Evolutionary conservation across 2,329 filamentous ascomycete genomes (phyloP).

Genomic region (Colletotrichum trifolii): DNA sequence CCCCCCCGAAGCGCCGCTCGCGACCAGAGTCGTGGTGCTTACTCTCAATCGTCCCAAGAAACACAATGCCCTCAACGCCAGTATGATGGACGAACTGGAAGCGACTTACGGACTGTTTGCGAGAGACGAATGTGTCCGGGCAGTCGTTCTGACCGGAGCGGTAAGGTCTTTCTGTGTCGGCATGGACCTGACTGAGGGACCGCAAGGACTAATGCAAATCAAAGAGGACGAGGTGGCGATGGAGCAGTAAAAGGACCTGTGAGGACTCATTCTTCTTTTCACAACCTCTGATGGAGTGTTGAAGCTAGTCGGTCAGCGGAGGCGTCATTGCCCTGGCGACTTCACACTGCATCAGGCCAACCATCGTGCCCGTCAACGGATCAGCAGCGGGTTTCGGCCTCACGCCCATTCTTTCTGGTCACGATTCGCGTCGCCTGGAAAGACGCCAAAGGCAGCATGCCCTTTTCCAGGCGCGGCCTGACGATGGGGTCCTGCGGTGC

Average conservation of each 20-base stretch:
- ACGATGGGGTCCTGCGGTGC: constrained; percentile 37
- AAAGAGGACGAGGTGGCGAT: background rate
- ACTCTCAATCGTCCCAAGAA: constrained; percentile 3
- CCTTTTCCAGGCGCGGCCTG: constrained; percentile 35
- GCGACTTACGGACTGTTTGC: background rate
- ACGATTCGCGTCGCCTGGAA: constrained; percentile 28
- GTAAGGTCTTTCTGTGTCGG: constrained; percentile 19
- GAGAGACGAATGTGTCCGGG: constrained; percentile 2
- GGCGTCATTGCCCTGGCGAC: constrained; percentile 21
- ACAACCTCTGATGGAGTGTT: no score
- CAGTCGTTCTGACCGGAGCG: constrained; percentile 16
- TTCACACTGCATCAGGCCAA: constrained; percentile 36
- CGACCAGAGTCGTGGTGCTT: constrained; percentile 13
- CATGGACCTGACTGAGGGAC: constrained; percentile 1
- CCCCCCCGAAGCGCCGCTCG: constrained; percentile 7
- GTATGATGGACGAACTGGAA: constrained; percentile 25
- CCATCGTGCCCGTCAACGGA: constrained; percentile 37
- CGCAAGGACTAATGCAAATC: constrained; percentile 4
- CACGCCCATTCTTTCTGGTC: constrained; percentile 32
- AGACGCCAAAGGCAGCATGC: constrained; percentile 33
- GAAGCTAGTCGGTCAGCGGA: constrained; percentile 39
- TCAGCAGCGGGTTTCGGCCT: constrained; percentile 35
- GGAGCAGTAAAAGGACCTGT: constrained; percentile 13
- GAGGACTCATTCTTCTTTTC: background rate
- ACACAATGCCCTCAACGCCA: constrained; percentile 20